phyloP scores from a whole-genome alignment of 352 stramenopile genomes.

The Globisporangium middletonii region DNA sequence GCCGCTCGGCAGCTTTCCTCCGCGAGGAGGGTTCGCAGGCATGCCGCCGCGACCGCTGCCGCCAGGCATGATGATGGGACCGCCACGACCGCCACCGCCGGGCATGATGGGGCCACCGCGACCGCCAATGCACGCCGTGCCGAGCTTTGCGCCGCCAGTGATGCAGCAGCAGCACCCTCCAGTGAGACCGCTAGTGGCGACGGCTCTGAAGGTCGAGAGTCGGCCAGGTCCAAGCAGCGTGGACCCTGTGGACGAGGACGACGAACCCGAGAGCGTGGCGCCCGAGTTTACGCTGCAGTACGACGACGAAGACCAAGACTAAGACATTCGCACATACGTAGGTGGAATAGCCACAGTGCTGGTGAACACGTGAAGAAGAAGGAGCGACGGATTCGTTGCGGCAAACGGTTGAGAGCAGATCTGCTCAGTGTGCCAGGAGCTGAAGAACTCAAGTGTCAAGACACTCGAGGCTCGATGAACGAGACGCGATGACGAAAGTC shows the following conservation, averaged over 20 bases:
- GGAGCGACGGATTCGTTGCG: too few species aligned
- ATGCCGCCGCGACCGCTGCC: conserved; percentile 1
- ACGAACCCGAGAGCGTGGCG: conserved; percentile 44
- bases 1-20: conserved; percentile 7
- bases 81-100: neutral
- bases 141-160: neutral
- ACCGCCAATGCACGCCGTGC: neutral
- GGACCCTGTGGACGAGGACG: conserved; percentile 33
- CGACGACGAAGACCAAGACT: conserved; percentile 60
- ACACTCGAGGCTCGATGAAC: too few species aligned
- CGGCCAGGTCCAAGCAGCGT: neutral
- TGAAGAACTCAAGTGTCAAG: too few species aligned
- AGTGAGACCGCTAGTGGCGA: neutral
- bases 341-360: too few species aligned
- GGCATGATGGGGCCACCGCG: neutral
- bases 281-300: conserved; percentile 76
- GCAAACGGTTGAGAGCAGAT: too few species aligned
- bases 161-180: neutral
- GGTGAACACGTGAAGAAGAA: too few species aligned
- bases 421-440: too few species aligned
- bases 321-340: too few species aligned
- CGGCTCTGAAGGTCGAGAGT: neutral
- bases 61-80: neutral
- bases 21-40: conserved; percentile 1
- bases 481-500: too few species aligned